Evolutionary conservation across 2,329 filamentous ascomycete species (phyloP).

Genomic region (Dothideomycetidae sp.): DNA sequence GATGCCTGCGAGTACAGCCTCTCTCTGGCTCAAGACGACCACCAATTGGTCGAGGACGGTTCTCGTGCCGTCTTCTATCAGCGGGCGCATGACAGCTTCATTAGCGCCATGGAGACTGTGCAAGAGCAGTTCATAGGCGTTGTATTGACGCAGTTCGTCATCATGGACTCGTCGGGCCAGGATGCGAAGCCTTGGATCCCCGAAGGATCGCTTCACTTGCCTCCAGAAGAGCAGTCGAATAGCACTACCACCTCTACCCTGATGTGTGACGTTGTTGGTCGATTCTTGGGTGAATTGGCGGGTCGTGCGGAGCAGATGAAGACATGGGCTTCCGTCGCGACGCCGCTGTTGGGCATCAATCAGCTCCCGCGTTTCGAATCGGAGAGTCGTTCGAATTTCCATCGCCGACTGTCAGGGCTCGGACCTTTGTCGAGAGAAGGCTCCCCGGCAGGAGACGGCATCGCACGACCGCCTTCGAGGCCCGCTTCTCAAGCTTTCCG

Average conservation of each 20-base stretch:
- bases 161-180: slow-evolving; percentile 60
- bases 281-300: slow-evolving; percentile 33
- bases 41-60: slow-evolving; percentile 34
- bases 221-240: slow-evolving; percentile 51
- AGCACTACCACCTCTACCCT: slow-evolving; percentile 49
- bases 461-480: background rate
- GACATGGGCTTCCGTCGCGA: slow-evolving; percentile 7
- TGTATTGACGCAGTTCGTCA: slow-evolving; percentile 60
- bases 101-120: slow-evolving; percentile 28
- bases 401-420: slow-evolving; percentile 5
- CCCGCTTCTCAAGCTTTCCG: slow-evolving; percentile 5
- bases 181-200: slow-evolving; percentile 38
- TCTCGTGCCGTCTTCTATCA: slow-evolving; percentile 9
- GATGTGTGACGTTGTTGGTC: slow-evolving; percentile 32
- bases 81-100: slow-evolving; percentile 8
- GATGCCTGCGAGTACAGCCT: slow-evolving; percentile 58
- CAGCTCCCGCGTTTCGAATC: slow-evolving; percentile 5
- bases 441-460: slow-evolving; percentile 1
- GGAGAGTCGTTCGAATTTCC: slow-evolving; percentile 1
- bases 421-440: slow-evolving; percentile 5
- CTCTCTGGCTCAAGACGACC: slow-evolving; percentile 41
- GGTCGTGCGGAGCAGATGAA: slow-evolving; percentile 26
- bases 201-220: slow-evolving; percentile 58
- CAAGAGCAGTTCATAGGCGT: slow-evolving; percentile 61
- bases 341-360: slow-evolving; percentile 1